Base-by-base conservation (phyloP, 192 early-diverging fungal genomes). In the Gryganskiella cystojenkinii region DNA sequence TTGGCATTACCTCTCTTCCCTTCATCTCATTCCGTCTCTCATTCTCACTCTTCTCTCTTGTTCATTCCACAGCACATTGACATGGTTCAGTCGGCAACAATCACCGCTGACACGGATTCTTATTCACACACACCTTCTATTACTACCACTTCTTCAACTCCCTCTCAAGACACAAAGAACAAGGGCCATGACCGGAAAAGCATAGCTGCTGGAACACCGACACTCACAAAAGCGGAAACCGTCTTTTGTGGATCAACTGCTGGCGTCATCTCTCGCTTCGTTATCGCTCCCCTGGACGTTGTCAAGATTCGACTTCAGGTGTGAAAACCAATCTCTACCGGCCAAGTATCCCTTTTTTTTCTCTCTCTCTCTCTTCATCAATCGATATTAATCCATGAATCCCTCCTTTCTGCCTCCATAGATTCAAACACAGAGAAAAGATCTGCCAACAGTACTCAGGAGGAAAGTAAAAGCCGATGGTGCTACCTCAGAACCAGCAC, bases 281-380 rank as follows among this genome's bases (percentile, higher is more conserved):
- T 95, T 2, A 92, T 97, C 34, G 90, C 97, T 14, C 97, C 97
- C 9, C 82, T 99, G 4, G 97, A 99, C 59, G 96, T 99, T 7
- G 88, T 97, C 64, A 99, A 99, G 80, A 96, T 96, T 54, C 87
- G 94, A 27, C 85, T 93, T 28, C 92, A 90, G 62, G 72, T 90
- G 63, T 61, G 52, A 30, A 28, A 52, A 35, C 22, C 17, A 27
- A 15, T 42, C 17, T 55, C 64, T 0, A 4, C 19, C n/a, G n/a
- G n/a, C n/a, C n/a, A n/a, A n/a, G n/a, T n/a, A n/a, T n/a, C n/a
- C n/a, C n/a, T 31, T 43, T 31, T 2, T 46, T n/a, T 24, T 34
- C 8, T 47, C n/a, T n/a, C 1, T 49, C 22, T 49, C 4, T 28
- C 6, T 49, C 28, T 11, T 45, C 14, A 14, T 27, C 9, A 7